Evolutionary conservation across 805 yeast species (phyloP).

Genomic region (Hanseniaspora lachancei): DNA sequence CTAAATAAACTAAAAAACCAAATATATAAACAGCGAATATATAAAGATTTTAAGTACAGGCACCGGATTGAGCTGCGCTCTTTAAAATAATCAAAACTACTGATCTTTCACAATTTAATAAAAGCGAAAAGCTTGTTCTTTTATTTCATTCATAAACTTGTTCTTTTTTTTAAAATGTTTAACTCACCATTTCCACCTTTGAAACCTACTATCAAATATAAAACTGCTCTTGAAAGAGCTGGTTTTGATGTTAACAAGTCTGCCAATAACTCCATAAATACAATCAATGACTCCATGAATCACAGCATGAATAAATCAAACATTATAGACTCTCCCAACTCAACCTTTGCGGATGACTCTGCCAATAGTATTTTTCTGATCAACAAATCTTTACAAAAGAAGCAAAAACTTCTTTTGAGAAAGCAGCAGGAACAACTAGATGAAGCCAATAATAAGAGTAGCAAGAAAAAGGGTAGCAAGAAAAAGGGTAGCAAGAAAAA

Average conservation of each 20-base stretch:
- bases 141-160: constrained; percentile 2
- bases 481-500: neutral
- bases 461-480: neutral
- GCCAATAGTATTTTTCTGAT: neutral
- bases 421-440: neutral
- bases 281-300: neutral
- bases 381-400: constrained; percentile 8
- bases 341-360: constrained; percentile 6
- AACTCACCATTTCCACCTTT: constrained; percentile 55
- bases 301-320: constrained; percentile 14
- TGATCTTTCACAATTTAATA: no score
- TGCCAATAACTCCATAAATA: neutral
- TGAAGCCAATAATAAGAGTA: neutral
- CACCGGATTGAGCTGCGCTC: no score
- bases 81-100: no score
- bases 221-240: constrained; percentile 67
- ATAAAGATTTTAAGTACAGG: no score
- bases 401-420: constrained; percentile 6
- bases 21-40: no score
- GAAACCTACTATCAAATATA: constrained; percentile 45
- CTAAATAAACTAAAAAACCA: no score
- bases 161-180: constrained; percentile 19
- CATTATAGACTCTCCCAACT: neutral
- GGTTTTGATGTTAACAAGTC: constrained; percentile 47
- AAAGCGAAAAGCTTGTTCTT: neutral